phyloP scores from a whole-genome alignment of 441 rosid genomes.

The Syzygium syzygioides region DNA sequence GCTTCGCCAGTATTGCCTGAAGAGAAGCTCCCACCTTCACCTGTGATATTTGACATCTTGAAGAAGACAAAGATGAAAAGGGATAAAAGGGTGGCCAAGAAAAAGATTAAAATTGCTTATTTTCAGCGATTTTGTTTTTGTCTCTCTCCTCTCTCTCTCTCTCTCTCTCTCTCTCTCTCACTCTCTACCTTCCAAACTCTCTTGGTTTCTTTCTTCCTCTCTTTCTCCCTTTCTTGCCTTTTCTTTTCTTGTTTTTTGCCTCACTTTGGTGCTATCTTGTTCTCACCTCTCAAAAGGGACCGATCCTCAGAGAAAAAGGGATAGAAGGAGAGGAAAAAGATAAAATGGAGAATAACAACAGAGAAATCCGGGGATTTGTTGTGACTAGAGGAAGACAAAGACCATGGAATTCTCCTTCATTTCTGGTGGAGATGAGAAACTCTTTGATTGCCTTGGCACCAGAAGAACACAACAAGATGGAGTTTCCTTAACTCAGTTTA shows the following conservation, averaged over 20 bases:
- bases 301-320: background rate
- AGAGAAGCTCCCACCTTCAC: slow-evolving; percentile 34
- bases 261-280: background rate
- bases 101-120: background rate
- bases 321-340: background rate
- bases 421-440: slow-evolving; percentile 16
- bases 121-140: background rate
- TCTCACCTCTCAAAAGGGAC: background rate
- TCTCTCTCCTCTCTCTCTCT: background rate
- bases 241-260: slow-evolving; percentile 7
- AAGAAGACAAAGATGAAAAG: slow-evolving; percentile 2
- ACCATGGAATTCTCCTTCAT: slow-evolving; percentile 34
- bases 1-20: slow-evolving; percentile 10
- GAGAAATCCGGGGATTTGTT: slow-evolving; percentile 16
- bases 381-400: slow-evolving; percentile 27
- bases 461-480: slow-evolving; percentile 1
- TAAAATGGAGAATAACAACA: slow-evolving; percentile 3
- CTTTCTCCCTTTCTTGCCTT: slow-evolving; percentile 9
- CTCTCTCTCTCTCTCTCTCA: slow-evolving; percentile 5
- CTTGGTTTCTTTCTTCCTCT: slow-evolving; percentile 12
- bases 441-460: background rate
- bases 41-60: slow-evolving; percentile 39
- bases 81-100: background rate
- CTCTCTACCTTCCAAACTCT: slow-evolving; percentile 18
- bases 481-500: background rate